A percentile compares a stretch with the other conserved stretches of the same genome.
Conservation (phyloP, 1,284 basidiomycete genomes). For the Peniophora sp. region DNA sequence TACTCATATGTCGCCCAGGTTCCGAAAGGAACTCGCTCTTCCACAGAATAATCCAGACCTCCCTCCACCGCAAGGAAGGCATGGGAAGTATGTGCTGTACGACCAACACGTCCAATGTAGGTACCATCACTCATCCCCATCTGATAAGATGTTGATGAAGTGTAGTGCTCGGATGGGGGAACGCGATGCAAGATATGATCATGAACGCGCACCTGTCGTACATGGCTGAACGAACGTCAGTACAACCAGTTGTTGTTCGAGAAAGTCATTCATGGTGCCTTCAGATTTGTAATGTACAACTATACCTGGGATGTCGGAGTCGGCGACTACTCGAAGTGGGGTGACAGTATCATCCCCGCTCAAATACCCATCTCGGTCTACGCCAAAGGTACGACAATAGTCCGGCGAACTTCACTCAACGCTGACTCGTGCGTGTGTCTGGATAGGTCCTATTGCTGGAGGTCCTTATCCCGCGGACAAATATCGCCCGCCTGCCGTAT, state of each 20-base stretch:
- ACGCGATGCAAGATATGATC: slow-evolving; percentile 47
- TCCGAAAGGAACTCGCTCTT: neutral
- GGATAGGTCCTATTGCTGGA: slow-evolving; percentile 43
- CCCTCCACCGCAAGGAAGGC: slow-evolving; percentile 2
- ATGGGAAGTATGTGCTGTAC: slow-evolving; percentile 8
- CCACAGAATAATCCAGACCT: slow-evolving; percentile 3
- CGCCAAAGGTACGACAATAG: slow-evolving; percentile 29
- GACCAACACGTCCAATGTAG: slow-evolving; percentile 7
- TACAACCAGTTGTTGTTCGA: neutral
- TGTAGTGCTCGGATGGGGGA: slow-evolving; percentile 48
- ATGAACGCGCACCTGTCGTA: slow-evolving; percentile 42
- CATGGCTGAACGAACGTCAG: slow-evolving; percentile 36
- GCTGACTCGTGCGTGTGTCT: no score
- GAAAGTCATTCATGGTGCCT: neutral
- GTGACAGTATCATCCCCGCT: slow-evolving; percentile 41
- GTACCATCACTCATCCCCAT: neutral
- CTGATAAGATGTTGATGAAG: neutral
- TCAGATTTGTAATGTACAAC: slow-evolving; percentile 53
- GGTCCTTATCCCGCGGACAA: slow-evolving; percentile 25
- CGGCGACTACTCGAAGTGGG: slow-evolving; percentile 16
- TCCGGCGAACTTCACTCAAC: no score
- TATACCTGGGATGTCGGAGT: slow-evolving; percentile 42
- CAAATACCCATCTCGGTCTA: slow-evolving; percentile 54
- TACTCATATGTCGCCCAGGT: no score
- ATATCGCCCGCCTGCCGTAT: slow-evolving; percentile 6